phyloP scores from a whole-genome alignment of 2,329 filamentous ascomycete genomes.

The Delphinella strobiligena region DNA sequence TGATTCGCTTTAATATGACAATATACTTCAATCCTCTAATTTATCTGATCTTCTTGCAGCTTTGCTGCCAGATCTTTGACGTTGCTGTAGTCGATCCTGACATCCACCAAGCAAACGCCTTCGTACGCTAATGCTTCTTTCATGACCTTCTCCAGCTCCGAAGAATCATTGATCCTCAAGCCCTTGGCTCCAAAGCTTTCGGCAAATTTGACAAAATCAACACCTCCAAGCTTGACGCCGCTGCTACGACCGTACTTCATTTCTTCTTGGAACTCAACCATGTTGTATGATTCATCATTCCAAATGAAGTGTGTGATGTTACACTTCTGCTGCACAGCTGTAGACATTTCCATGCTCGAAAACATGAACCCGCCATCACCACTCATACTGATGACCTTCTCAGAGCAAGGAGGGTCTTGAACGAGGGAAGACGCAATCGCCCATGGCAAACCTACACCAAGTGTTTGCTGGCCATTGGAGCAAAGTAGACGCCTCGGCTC shows the following conservation, averaged over 20 bases:
- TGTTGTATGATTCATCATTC: constrained; percentile 39
- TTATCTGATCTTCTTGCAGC: too few relatives aligned
- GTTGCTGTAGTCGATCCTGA: too few relatives aligned
- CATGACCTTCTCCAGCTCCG: constrained; percentile 32
- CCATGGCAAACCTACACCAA: too few relatives aligned
- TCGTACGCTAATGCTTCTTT: constrained; percentile 29
- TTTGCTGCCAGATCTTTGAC: too few relatives aligned
- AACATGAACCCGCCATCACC: too few relatives aligned
- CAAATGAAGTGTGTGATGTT: constrained; percentile 40
- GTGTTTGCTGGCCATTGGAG: too few relatives aligned
- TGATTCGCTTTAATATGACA: too few relatives aligned
- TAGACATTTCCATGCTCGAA: constrained; percentile 34
- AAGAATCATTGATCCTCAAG: constrained; percentile 26
- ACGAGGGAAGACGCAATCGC: too few relatives aligned
- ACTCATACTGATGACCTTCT: too few relatives aligned
- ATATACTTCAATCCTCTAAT: too few relatives aligned
- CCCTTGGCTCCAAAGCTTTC: constrained; percentile 37
- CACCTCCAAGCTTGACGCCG: constrained; percentile 33
- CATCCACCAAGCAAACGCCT: constrained; percentile 35
- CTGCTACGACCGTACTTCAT: constrained; percentile 36
- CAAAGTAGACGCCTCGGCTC: too few relatives aligned
- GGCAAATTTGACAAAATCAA: constrained; percentile 37
- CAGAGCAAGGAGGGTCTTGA: too few relatives aligned
- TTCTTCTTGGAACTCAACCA: constrained; percentile 41
- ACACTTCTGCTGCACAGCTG: constrained; percentile 35